These are phyloP conservation scores for Cordyceps militaris DNA, from an alignment of 2,329 filamentous ascomycete species.

Conservation along the genomic window DNA sequence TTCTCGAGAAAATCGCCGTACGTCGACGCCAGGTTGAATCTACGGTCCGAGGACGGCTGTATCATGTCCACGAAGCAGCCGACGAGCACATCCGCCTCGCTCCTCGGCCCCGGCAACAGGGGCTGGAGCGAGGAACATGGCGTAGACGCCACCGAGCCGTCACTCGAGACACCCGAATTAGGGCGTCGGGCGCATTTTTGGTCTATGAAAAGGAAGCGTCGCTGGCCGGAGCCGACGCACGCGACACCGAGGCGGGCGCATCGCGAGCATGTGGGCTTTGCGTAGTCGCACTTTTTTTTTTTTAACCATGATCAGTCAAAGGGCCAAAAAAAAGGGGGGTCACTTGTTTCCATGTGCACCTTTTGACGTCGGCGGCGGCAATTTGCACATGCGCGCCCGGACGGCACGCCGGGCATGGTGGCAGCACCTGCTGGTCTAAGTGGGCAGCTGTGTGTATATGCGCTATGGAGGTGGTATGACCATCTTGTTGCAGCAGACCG, in stretches of 20 bases:
- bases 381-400: constrained; percentile 7
- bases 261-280: constrained; percentile 7
- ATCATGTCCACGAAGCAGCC: constrained; percentile 2
- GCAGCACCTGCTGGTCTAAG: neutral
- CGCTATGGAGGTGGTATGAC: neutral
- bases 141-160: neutral
- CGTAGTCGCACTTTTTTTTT: constrained; percentile 2
- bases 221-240: constrained; percentile 6
- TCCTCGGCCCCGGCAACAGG: neutral
- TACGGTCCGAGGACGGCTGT: neutral
- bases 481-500: neutral
- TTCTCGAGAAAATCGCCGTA: neutral
- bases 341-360: neutral
- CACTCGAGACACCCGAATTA: neutral
- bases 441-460: neutral
- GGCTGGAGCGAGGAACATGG: neutral
- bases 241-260: constrained; percentile 1
- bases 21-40: constrained; percentile 6
- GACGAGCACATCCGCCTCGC: neutral
- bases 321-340: neutral
- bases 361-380: constrained; percentile 10
- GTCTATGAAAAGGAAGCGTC: constrained; percentile 10
- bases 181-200: constrained; percentile 5
- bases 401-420: constrained; percentile 7
- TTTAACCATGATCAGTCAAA: neutral